Evolutionary conservation across 306 rosid genomes (phyloP).

Genomic region (Lathyrus tuberosus): DNA sequence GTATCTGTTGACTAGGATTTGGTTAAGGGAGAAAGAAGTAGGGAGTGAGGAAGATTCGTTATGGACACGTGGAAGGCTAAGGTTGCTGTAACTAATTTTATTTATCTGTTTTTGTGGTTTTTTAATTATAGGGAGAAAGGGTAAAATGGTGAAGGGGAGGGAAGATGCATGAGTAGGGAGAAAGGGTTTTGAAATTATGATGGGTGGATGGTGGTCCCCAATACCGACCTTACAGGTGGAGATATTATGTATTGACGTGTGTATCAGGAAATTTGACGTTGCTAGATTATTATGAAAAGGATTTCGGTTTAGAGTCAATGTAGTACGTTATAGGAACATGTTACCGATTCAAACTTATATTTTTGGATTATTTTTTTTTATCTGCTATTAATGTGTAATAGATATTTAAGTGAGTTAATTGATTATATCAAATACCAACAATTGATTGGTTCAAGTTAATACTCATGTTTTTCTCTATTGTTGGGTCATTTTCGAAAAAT

Average conservation of each 20-base stretch:
- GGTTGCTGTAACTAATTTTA: constrained; percentile 4
- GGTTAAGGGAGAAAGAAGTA: neutral
- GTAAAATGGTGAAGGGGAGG: neutral
- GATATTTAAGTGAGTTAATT: too few species aligned
- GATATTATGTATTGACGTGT: constrained; percentile 34
- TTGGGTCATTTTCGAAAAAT: too few species aligned
- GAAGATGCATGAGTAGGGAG: neutral
- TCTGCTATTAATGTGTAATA: too few species aligned
- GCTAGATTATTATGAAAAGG: too few species aligned
- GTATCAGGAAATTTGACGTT: neutral
- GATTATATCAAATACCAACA: too few species aligned
- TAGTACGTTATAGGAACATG: too few species aligned
- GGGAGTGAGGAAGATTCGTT: constrained; percentile 12
- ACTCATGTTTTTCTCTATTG: too few species aligned
- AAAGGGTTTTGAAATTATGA: constrained; percentile 26
- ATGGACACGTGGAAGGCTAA: constrained; percentile 45
- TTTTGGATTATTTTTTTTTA: too few species aligned
- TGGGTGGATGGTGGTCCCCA: constrained; percentile 40
- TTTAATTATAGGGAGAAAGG: neutral
- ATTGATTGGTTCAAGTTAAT: too few species aligned
- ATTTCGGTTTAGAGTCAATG: too few species aligned
- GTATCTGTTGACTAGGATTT: constrained; percentile 30
- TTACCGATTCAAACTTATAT: too few species aligned
- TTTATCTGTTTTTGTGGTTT: neutral
- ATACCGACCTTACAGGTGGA: constrained; percentile 61